Percentiles rank a stretch among this genome's conserved stretches.
Conservation (phyloP, 2,329 filamentous ascomycete species). For the Rutstroemia sp. region DNA sequence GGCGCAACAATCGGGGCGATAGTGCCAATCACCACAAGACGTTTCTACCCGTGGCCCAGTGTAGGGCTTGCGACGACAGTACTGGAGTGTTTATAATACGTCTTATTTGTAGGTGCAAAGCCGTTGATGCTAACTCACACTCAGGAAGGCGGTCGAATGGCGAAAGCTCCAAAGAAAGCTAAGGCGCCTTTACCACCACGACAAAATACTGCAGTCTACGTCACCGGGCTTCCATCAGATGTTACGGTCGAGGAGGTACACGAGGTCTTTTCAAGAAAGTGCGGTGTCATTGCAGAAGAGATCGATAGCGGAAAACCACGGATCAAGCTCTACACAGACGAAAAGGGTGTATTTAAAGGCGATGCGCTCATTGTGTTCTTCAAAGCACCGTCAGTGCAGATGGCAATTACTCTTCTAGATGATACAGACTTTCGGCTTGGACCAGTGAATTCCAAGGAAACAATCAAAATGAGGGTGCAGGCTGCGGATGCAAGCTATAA, state of each 20-base stretch:
- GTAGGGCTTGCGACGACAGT: neutral
- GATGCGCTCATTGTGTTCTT: conserved; percentile 93
- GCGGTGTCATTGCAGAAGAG: conserved; percentile 87
- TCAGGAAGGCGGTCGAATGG: conserved; percentile 26
- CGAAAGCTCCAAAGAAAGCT: conserved; percentile 29
- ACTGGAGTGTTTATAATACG: neutral
- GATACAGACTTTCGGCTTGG: conserved; percentile 72
- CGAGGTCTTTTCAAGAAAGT: conserved; percentile 74
- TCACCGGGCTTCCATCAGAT: conserved; percentile 78
- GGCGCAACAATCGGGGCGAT: too few relatives aligned
- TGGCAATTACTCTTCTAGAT: conserved; percentile 74
- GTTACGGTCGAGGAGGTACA: conserved; percentile 73
- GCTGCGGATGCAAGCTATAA: conserved; percentile 89
- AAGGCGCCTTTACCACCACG: conserved; percentile 31
- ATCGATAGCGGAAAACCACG: conserved; percentile 81
- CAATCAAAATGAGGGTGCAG: conserved; percentile 70
- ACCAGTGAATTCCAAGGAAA: conserved; percentile 32
- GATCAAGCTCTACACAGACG: conserved; percentile 87
- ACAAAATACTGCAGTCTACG: conserved; percentile 86
- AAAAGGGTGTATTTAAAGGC: conserved; percentile 80
- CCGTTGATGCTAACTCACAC: conserved; percentile 10
- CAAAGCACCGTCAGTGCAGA: conserved; percentile 84
- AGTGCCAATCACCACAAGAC: too few relatives aligned
- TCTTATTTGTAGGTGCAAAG: neutral
- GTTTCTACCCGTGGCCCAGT: neutral